phyloP scores from a whole-genome alignment of 2,329 filamentous ascomycete genomes.

The Aspergillus alliaceus region DNA sequence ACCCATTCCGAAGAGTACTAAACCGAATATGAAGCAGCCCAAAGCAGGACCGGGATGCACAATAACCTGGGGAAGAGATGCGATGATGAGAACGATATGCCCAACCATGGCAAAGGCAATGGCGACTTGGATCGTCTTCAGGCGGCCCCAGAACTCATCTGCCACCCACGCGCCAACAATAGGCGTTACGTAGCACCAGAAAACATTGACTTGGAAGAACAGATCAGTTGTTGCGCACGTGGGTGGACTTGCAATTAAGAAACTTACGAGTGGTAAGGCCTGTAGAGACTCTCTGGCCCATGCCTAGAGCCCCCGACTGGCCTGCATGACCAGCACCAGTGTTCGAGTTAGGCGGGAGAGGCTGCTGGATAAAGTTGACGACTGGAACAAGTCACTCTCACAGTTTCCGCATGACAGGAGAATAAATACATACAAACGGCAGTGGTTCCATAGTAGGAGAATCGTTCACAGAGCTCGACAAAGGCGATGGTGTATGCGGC shows the following conservation, averaged over 20 bases:
- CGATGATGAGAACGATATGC: conserved; percentile 66
- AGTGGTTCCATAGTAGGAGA: conserved; percentile 73
- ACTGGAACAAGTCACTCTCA: conserved; percentile 33
- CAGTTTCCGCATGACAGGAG: neutral
- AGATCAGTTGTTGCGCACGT: neutral
- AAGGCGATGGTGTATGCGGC: conserved; percentile 69
- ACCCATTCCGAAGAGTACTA: conserved; percentile 69
- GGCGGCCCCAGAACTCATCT: conserved; percentile 69
- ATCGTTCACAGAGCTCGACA: conserved; percentile 73
- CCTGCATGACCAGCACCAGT: conserved; percentile 48
- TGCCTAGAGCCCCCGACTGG: conserved; percentile 55
- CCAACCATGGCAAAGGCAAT: conserved; percentile 64
- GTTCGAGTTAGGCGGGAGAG: conserved; percentile 54
- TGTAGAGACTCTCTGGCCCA: conserved; percentile 60
- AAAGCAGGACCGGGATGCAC: conserved; percentile 57
- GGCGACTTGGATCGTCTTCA: conserved; percentile 69
- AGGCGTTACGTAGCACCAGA: conserved; percentile 64
- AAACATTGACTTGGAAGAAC: conserved; percentile 52
- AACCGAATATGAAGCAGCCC: conserved; percentile 62
- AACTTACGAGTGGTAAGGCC: conserved; percentile 48
- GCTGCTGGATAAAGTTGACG: conserved; percentile 63
- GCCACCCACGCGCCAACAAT: conserved; percentile 64
- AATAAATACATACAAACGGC: conserved; percentile 57
- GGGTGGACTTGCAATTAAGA: neutral
- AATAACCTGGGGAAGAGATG: conserved; percentile 66